phyloP scores from a whole-genome alignment of 1,284 basidiomycete species.

The Apiotrichum brassicae region DNA sequence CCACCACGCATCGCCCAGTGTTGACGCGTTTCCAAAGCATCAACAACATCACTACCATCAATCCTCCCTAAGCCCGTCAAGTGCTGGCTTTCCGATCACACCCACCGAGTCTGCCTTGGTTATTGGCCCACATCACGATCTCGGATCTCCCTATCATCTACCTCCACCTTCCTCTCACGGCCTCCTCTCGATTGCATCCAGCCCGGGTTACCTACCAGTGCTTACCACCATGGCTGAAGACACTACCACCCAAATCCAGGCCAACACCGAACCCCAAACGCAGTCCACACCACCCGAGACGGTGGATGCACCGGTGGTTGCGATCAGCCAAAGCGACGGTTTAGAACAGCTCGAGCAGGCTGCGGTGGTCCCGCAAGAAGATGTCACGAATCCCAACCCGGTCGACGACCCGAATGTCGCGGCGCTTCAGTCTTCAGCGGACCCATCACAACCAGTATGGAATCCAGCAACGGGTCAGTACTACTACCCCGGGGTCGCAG shows the following conservation, averaged over 20 bases:
- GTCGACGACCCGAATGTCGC: neutral
- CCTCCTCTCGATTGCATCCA: neutral
- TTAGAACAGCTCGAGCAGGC: no score
- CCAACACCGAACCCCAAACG: neutral
- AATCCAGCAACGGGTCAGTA: conserved; percentile 1
- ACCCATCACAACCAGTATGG: neutral
- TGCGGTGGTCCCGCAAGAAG: no score
- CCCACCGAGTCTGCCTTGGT: neutral
- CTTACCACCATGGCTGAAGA: neutral
- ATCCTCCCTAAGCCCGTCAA: neutral
- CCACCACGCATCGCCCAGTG: neutral
- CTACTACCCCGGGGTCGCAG: neutral
- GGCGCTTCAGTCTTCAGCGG: neutral
- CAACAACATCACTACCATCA: neutral
- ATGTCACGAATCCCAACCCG: no score
- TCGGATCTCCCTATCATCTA: neutral
- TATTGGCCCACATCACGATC: neutral
- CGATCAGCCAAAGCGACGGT: no score
- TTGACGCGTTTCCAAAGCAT: neutral
- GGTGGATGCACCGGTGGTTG: no score
- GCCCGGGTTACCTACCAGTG: neutral
- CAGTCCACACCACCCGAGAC: neutral
- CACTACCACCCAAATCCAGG: no score
- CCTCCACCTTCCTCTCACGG: neutral
- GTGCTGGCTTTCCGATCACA: neutral